Conservation (phyloP, 179 eudicot species). For the Heliamphora pulchella region DNA sequence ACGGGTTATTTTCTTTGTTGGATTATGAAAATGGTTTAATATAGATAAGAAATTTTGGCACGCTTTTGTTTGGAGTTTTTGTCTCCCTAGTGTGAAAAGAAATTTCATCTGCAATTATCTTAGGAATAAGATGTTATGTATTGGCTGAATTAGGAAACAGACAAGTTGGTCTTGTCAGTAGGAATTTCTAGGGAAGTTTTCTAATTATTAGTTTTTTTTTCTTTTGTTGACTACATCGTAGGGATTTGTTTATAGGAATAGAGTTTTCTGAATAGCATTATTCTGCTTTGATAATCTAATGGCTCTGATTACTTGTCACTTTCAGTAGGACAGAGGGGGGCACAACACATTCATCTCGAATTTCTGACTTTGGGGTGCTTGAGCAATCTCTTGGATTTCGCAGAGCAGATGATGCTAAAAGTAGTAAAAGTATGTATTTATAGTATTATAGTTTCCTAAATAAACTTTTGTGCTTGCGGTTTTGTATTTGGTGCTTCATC, state of each 20-base stretch:
- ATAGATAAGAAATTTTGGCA: background rate
- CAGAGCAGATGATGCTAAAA: slow-evolving; percentile 48
- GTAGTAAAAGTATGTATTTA: slow-evolving; percentile 45
- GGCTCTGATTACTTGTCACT: slow-evolving; percentile 18
- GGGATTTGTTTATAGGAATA: no score
- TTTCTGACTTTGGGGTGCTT: slow-evolving; percentile 42
- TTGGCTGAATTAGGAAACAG: background rate
- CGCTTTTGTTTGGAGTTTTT: no score
- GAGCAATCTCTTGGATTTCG: slow-evolving; percentile 73
- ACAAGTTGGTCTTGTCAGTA: background rate
- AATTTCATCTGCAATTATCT: background rate
- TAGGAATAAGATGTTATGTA: no score
- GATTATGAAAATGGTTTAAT: background rate
- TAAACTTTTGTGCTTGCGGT: no score
- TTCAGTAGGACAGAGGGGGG: slow-evolving; percentile 57
- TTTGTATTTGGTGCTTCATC: background rate
- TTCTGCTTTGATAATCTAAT: background rate
- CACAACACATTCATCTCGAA: slow-evolving; percentile 34
- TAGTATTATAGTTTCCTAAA: slow-evolving; percentile 12
- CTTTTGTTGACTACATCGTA: background rate
- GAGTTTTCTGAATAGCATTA: background rate
- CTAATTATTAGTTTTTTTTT: background rate
- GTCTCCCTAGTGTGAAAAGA: background rate
- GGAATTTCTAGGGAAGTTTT: slow-evolving; percentile 1
- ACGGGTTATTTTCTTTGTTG: no score